phyloP scores from a whole-genome alignment of 176 grass and related monocot species.

The Sorghum bicolor region DNA sequence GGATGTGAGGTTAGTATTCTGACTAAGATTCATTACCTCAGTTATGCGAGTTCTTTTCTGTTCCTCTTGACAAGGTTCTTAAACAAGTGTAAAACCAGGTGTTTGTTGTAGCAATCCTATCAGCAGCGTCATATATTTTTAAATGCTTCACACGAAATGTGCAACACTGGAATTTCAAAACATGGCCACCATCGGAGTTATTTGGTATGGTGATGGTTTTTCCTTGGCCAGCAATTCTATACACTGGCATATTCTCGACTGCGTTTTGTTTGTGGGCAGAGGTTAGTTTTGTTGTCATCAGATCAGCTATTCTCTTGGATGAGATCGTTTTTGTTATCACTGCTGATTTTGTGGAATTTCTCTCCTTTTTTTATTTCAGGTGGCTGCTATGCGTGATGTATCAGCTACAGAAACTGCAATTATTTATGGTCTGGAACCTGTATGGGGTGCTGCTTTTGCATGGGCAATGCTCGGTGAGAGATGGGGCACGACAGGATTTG shows the following conservation, averaged over 20 bases:
- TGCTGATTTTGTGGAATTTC: background rate
- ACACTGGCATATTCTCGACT: conserved; percentile 49
- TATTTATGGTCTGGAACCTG: conserved; percentile 58
- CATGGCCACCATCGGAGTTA: conserved; percentile 12
- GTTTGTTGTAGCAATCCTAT: conserved; percentile 43
- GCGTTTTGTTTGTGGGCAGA: conserved; percentile 52
- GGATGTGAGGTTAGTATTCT: conserved; percentile 50
- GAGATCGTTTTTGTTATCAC: background rate
- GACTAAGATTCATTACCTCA: background rate
- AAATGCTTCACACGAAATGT: conserved; percentile 32
- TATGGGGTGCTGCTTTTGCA: conserved; percentile 58
- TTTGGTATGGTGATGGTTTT: conserved; percentile 15
- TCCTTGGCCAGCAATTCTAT: conserved; percentile 52
- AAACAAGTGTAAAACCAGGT: conserved; percentile 34
- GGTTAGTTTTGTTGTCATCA: conserved; percentile 20
- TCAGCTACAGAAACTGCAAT: conserved; percentile 64
- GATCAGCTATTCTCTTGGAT: background rate
- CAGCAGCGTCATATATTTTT: conserved; percentile 23
- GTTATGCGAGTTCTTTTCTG: background rate
- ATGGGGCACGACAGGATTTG: conserved; percentile 42
- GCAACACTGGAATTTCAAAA: conserved; percentile 29
- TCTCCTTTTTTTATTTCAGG: conserved; percentile 19
- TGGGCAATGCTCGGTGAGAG: conserved; percentile 51
- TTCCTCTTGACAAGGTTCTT: background rate
- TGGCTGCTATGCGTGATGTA: conserved; percentile 52